Evolutionary conservation across 176 grass and related monocot genomes (phyloP).

Genomic region (Carex pumila): DNA sequence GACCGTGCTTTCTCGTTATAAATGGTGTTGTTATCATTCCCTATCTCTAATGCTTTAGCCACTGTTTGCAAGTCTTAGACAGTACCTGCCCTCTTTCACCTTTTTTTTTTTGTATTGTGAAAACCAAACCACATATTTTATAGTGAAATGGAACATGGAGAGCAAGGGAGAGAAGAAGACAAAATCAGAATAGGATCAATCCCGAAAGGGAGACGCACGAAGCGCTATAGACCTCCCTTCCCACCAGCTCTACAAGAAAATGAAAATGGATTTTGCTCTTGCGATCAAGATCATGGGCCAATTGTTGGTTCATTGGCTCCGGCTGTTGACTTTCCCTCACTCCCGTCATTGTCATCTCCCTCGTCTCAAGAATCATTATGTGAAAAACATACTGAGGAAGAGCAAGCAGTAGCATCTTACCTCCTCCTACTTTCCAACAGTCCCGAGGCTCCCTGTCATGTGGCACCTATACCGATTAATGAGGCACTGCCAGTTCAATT

Average conservation of each 20-base stretch:
- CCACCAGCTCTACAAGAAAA: background rate
- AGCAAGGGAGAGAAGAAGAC: background rate
- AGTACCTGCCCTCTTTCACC: background rate
- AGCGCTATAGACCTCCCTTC: conserved; percentile 1
- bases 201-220: background rate
- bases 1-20: background rate
- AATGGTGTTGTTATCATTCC: background rate
- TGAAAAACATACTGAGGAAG: conserved; percentile 4
- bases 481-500: conserved; percentile 1
- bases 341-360: background rate
- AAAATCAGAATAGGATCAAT: background rate
- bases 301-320: background rate
- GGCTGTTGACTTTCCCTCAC: background rate
- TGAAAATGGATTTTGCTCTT: background rate
- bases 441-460: background rate
- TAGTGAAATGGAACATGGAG: conserved; percentile 14
- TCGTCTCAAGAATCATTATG: background rate
- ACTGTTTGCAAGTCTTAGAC: background rate
- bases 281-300: background rate
- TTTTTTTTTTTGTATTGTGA: background rate
- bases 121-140: background rate
- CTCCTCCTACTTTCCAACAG: background rate
- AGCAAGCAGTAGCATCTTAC: conserved; percentile 3
- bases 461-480: background rate
- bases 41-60: background rate